Percentiles rank a stretch among this genome's conserved stretches.
Conservation (phyloP, 1,284 basidiomycete species). For the Apiotrichum laibachii region DNA sequence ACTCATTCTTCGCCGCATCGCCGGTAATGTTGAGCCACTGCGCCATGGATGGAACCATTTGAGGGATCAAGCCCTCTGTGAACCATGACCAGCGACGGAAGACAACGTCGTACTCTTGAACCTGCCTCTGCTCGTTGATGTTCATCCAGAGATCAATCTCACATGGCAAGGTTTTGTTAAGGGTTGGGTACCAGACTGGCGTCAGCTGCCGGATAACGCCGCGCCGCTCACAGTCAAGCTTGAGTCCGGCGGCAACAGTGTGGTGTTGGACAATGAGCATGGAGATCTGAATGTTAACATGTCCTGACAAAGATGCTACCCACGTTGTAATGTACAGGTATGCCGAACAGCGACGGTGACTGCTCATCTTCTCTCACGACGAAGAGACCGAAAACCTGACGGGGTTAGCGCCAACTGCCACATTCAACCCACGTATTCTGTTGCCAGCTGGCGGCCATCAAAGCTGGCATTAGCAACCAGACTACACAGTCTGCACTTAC, state of each 20-base stretch:
- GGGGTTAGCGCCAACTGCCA: neutral
- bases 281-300: neutral
- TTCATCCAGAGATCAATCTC: neutral
- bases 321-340: neutral
- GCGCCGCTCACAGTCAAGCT: neutral
- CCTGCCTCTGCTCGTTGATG: neutral
- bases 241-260: neutral
- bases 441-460: neutral
- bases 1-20: neutral
- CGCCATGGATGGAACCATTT: neutral
- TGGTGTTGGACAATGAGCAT: neutral
- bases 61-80: slow-evolving; percentile 1
- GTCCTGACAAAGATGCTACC: neutral
- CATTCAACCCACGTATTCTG: neutral
- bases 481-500: neutral
- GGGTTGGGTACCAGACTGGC: neutral
- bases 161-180: neutral
- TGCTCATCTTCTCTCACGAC: neutral
- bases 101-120: slow-evolving; percentile 1
- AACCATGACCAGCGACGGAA: slow-evolving; percentile 9
- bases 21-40: neutral
- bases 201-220: neutral
- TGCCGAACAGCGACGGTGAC: neutral
- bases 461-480: neutral
- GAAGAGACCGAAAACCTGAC: slow-evolving; percentile 1